These are phyloP conservation scores for Hymenoscyphus albidus DNA, from an alignment of 2,329 filamentous ascomycete genomes.

Conservation along the genomic window DNA sequence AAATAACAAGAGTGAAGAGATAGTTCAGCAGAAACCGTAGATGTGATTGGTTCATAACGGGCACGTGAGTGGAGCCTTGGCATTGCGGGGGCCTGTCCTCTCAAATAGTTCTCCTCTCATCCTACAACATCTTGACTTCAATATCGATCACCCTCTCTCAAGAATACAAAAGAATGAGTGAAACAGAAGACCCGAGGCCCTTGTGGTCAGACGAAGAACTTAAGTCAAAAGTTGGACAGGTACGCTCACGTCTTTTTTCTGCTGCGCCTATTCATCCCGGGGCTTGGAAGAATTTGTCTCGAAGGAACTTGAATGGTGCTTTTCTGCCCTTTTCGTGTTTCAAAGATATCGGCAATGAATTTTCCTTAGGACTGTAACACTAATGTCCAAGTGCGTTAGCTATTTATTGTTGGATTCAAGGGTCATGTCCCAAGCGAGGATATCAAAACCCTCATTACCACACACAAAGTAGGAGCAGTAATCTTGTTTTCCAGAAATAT, in stretches of 20 bases:
- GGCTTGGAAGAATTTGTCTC: neutral
- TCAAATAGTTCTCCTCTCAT: too few relatives aligned
- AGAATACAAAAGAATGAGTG: neutral
- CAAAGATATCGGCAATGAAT: neutral
- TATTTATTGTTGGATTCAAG: conserved; percentile 44
- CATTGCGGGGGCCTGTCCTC: too few relatives aligned
- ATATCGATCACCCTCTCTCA: too few relatives aligned
- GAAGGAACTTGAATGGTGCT: neutral
- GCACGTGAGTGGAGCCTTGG: too few relatives aligned
- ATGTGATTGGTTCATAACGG: too few relatives aligned
- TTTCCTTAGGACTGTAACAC: neutral
- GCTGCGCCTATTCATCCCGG: neutral
- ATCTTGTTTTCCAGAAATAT: conserved; percentile 43
- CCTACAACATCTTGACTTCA: too few relatives aligned
- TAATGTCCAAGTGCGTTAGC: conserved; percentile 28
- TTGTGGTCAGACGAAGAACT: conserved; percentile 27
- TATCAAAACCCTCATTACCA: conserved; percentile 41
- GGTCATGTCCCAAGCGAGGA: conserved; percentile 38
- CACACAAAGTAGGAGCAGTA: conserved; percentile 40
- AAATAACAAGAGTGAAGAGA: too few relatives aligned
- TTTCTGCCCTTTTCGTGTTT: neutral
- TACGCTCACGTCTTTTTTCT: conserved; percentile 11
- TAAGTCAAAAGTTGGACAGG: conserved; percentile 28
- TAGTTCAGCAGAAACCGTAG: too few relatives aligned
- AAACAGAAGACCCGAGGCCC: neutral